These are phyloP conservation scores for Gossypium davidsonii DNA, from an alignment of 441 rosid species.

Conservation along the genomic window DNA sequence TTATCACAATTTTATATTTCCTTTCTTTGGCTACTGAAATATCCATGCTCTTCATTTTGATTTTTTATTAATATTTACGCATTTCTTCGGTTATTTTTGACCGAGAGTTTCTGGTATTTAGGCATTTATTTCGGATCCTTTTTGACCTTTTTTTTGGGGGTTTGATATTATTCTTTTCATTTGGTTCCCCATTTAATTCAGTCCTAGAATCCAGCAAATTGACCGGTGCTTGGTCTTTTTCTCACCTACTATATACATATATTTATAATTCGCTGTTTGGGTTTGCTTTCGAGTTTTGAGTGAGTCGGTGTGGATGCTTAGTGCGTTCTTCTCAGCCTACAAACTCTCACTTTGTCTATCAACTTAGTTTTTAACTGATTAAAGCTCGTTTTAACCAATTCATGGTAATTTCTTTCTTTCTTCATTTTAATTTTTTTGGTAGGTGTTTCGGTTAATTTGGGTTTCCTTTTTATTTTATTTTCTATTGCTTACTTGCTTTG, in stretches of 20 bases:
- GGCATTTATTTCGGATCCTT: neutral
- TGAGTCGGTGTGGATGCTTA: conserved; percentile 11
- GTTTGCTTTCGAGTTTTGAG: neutral
- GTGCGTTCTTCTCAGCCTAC: neutral
- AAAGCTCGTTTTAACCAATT: conserved; percentile 4
- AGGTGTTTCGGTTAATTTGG: neutral
- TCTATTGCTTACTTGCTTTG: neutral
- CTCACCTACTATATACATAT: neutral
- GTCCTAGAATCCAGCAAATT: neutral
- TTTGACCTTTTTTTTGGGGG: neutral
- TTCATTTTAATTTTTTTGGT: neutral
- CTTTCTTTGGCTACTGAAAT: neutral
- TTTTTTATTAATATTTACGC: neutral
- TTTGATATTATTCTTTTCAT: neutral
- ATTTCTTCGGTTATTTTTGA: neutral
- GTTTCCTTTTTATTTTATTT: neutral
- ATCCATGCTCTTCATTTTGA: neutral
- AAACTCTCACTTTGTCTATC: neutral
- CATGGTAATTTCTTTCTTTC: neutral
- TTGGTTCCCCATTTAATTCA: neutral
- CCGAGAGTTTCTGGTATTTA: neutral
- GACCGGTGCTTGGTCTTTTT: neutral
- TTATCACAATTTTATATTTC: neutral
- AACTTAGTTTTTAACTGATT: conserved; percentile 14
- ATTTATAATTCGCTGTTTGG: neutral